Percentiles rank a stretch among this genome's conserved stretches.
Conservation (phyloP, 805 yeast genomes). For the Ogataea naganishii region DNA sequence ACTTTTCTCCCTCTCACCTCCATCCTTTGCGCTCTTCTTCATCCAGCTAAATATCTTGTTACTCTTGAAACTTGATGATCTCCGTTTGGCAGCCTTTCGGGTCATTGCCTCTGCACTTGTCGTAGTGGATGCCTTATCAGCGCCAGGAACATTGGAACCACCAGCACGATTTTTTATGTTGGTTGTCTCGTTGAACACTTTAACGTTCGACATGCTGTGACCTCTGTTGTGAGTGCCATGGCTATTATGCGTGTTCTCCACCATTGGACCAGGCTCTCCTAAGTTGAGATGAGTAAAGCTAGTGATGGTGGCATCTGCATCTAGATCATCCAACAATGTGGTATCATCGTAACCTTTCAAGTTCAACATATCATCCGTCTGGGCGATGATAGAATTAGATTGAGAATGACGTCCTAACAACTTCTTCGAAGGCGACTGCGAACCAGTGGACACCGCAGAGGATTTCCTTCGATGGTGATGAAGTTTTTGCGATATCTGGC, state of each 20-base stretch:
- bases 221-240: too few relatives aligned
- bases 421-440: constrained; percentile 5
- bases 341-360: neutral
- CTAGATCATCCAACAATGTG: neutral
- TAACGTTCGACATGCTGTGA: too few relatives aligned
- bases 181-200: too few relatives aligned
- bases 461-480: constrained; percentile 18
- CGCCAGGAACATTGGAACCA: too few relatives aligned
- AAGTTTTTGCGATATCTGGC: constrained; percentile 16
- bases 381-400: constrained; percentile 15
- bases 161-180: too few relatives aligned
- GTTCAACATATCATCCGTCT: constrained; percentile 6
- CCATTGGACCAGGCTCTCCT: constrained; percentile 28
- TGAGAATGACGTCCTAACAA: constrained; percentile 1
- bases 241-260: constrained; percentile 10
- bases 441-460: constrained; percentile 12
- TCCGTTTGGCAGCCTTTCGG: too few relatives aligned
- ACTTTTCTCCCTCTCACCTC: too few relatives aligned
- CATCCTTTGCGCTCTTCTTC: too few relatives aligned
- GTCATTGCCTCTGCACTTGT: too few relatives aligned
- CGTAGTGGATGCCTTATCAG: too few relatives aligned
- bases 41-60: too few relatives aligned
- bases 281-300: constrained; percentile 13
- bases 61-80: too few relatives aligned
- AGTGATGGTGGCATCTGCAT: constrained; percentile 14